These are phyloP conservation scores for Rutstroemia sp. DNA, from an alignment of 2,329 filamentous ascomycete species.

Conservation along the genomic window DNA sequence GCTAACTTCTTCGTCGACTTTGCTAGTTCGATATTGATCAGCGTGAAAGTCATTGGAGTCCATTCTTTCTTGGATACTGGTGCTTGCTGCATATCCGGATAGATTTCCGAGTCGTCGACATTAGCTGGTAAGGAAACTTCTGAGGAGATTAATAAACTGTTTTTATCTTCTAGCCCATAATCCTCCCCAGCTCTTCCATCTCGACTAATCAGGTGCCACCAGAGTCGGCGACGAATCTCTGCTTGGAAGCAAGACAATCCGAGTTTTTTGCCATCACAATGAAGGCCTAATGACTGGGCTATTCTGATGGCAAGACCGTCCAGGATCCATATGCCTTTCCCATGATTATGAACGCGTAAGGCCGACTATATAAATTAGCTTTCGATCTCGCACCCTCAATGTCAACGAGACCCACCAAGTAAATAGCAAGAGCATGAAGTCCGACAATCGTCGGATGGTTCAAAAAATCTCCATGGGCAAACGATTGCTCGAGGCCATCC, in stretches of 20 bases:
- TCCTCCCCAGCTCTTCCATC: constrained; percentile 44
- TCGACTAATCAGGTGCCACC: constrained; percentile 27
- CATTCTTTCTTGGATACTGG: background rate
- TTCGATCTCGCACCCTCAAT: background rate
- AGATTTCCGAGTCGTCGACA: background rate
- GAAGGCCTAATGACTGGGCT: constrained; percentile 48
- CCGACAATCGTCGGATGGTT: constrained; percentile 41
- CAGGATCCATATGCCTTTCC: constrained; percentile 41
- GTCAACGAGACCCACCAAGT: constrained; percentile 32
- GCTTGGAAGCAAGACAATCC: constrained; percentile 43
- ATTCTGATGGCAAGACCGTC: constrained; percentile 48
- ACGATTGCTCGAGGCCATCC: constrained; percentile 41
- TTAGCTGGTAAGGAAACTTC: background rate
- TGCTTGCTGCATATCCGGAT: background rate
- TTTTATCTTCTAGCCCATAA: constrained; percentile 34
- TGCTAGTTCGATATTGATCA: background rate
- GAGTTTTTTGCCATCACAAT: constrained; percentile 47
- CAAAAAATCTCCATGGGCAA: constrained; percentile 44
- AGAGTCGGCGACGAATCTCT: constrained; percentile 45
- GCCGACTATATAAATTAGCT: constrained; percentile 29
- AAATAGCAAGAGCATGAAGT: constrained; percentile 43
- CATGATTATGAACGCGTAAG: constrained; percentile 35
- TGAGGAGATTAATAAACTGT: background rate
- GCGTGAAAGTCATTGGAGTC: background rate
- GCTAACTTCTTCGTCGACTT: background rate